A percentile compares a stretch with the other conserved stretches of the same genome.
phyloP scores from a whole-genome alignment of 2,329 filamentous ascomycete species.

The Amesomyces nigricolor region DNA sequence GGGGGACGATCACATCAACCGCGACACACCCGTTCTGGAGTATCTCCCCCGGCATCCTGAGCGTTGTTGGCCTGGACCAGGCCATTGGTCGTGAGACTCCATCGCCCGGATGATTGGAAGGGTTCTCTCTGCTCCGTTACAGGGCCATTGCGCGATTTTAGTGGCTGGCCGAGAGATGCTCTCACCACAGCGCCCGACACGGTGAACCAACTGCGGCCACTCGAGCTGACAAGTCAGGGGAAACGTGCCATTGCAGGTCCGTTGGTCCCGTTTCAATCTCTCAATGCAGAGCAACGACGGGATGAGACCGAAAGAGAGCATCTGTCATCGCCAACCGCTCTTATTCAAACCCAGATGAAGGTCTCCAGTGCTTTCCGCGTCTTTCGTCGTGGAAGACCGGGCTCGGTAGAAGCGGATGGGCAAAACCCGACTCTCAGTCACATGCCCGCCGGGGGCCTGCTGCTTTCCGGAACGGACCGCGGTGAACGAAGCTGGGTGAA shows the following conservation, averaged over 20 bases:
- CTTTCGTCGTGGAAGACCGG: too few relatives aligned
- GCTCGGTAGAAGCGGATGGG: too few relatives aligned
- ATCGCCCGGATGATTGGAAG: constrained; percentile 21
- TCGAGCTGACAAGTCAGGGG: not conserved
- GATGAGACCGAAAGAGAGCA: not conserved
- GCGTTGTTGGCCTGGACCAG: not conserved
- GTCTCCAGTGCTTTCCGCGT: too few relatives aligned
- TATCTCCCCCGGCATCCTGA: not conserved
- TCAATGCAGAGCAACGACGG: not conserved
- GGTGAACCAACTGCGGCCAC: not conserved
- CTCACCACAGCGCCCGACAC: not conserved
- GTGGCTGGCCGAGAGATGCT: not conserved
- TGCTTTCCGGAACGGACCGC: too few relatives aligned
- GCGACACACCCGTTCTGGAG: not conserved
- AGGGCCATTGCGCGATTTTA: constrained; percentile 16
- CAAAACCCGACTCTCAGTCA: too few relatives aligned
- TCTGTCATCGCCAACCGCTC: too few relatives aligned
- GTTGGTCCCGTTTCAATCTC: not conserved
- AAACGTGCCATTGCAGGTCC: not conserved
- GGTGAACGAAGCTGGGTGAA: too few relatives aligned
- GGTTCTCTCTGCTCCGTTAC: constrained; percentile 9
- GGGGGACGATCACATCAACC: not conserved
- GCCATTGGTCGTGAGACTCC: constrained; percentile 14
- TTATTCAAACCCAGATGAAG: too few relatives aligned
- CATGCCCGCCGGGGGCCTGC: too few relatives aligned